phyloP scores from a whole-genome alignment of 768 basidiomycete species.

The Auricularia heimuer region DNA sequence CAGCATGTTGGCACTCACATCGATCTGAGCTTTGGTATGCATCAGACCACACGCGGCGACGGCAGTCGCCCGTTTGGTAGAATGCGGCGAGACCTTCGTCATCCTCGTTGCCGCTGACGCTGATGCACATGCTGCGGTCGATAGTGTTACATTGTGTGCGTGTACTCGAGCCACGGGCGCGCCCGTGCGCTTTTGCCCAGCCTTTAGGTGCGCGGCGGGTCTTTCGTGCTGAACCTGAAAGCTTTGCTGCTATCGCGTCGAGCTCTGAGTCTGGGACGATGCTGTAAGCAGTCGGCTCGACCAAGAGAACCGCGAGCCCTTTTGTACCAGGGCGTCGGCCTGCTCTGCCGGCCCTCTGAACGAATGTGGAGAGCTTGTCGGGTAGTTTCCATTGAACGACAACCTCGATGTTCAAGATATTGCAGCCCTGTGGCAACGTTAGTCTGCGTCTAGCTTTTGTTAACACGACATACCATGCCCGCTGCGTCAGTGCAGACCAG shows the following conservation, averaged over 20 bases:
- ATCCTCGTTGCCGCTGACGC: slow-evolving; percentile 7
- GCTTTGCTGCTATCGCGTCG: neutral
- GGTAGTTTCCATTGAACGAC: slow-evolving; percentile 17
- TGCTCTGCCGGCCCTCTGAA: slow-evolving; percentile 14
- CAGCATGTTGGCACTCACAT: too few species aligned
- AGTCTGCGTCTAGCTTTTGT: neutral
- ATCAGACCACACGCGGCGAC: neutral
- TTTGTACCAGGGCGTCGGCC: slow-evolving; percentile 1
- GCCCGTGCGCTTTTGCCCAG: neutral
- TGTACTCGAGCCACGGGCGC: slow-evolving; percentile 4
- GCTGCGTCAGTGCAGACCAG: slow-evolving; percentile 27
- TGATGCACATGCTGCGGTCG: neutral
- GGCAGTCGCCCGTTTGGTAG: slow-evolving; percentile 22
- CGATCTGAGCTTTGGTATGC: too few species aligned
- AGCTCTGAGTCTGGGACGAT: neutral
- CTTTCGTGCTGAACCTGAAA: neutral
- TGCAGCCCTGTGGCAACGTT: slow-evolving; percentile 12
- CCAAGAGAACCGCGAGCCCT: neutral
- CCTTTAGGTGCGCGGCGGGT: neutral
- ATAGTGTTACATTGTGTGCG: neutral
- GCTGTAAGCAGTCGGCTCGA: neutral
- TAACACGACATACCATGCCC: slow-evolving; percentile 24
- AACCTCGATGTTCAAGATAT: slow-evolving; percentile 14
- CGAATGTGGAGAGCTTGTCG: slow-evolving; percentile 10
- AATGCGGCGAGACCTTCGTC: slow-evolving; percentile 23